Evolutionary conservation across 306 rosid genomes (phyloP).

Genomic region (Fagus crenata): DNA sequence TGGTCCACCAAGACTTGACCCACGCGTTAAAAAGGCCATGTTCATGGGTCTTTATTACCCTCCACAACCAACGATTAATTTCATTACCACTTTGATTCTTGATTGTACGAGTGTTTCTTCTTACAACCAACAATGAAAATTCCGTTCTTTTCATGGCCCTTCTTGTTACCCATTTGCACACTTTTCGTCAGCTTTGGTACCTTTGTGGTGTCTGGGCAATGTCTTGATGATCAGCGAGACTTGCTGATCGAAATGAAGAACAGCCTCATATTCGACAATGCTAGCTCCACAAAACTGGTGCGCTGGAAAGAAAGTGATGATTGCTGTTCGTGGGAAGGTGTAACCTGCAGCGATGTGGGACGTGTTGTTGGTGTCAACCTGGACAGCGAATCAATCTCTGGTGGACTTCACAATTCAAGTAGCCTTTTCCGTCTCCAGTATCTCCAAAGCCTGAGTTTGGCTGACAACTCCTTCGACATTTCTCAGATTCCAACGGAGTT

Average conservation of each 20-base stretch:
- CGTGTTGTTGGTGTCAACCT: conserved; percentile 1
- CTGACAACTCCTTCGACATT: conserved; percentile 3
- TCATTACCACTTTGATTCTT: too few relatives aligned
- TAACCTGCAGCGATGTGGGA: conserved; percentile 26
- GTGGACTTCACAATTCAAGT: conserved; percentile 1
- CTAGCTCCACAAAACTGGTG: conserved; percentile 1
- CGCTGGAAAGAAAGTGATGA: conserved; percentile 28
- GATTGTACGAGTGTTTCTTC: not conserved
- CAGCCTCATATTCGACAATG: not conserved
- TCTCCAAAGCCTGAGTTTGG: conserved; percentile 11
- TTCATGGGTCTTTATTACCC: too few relatives aligned
- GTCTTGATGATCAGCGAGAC: conserved; percentile 27
- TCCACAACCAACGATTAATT: too few relatives aligned
- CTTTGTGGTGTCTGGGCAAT: conserved; percentile 14
- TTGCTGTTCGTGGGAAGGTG: conserved; percentile 42
- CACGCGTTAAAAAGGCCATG: too few relatives aligned
- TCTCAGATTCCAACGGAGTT: conserved; percentile 7
- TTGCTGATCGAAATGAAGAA: conserved; percentile 32
- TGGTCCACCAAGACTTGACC: too few relatives aligned
- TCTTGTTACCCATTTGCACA: conserved; percentile 8
- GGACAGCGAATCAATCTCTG: not conserved
- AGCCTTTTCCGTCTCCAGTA: not conserved
- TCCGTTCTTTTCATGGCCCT: conserved; percentile 26
- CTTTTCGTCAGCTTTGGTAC: not conserved
- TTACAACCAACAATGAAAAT: conserved; percentile 26